These are phyloP conservation scores for Hymenoscyphus fructigenus DNA, from an alignment of 2,329 filamentous ascomycete species.

Conservation along the genomic window DNA sequence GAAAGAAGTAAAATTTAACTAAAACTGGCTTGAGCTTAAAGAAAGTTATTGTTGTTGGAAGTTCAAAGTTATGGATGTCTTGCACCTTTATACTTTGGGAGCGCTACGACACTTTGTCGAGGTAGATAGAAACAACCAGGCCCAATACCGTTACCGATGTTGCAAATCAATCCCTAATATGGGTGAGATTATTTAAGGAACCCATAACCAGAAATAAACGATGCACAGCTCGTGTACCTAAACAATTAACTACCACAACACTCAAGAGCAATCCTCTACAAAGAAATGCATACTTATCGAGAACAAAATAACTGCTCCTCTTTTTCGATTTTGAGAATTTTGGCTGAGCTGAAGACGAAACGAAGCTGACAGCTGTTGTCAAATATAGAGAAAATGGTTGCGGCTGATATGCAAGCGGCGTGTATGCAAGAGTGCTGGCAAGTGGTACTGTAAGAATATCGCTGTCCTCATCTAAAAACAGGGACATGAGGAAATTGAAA, in stretches of 20 bases:
- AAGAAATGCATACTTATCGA: background rate
- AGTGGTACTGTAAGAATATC: background rate
- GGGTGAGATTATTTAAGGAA: background rate
- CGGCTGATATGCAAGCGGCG: background rate
- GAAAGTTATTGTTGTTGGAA: background rate
- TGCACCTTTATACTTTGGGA: background rate
- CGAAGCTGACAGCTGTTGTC: background rate
- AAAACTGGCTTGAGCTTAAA: background rate
- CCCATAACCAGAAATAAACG: background rate
- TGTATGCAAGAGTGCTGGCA: background rate
- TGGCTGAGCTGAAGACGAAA: background rate
- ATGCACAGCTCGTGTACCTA: background rate
- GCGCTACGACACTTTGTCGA: background rate
- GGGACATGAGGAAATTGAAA: background rate
- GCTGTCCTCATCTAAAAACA: background rate
- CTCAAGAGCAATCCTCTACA: background rate
- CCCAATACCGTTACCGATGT: background rate
- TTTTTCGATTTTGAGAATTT: background rate
- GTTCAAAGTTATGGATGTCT: background rate
- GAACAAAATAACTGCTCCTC: background rate
- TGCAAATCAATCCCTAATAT: no score
- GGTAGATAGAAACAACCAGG: background rate
- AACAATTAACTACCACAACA: background rate
- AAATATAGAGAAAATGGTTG: background rate
- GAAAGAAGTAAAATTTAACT: background rate